Conservation (phyloP, 495 filamentous ascomycete species). For the Clavariopsis aquatica region DNA sequence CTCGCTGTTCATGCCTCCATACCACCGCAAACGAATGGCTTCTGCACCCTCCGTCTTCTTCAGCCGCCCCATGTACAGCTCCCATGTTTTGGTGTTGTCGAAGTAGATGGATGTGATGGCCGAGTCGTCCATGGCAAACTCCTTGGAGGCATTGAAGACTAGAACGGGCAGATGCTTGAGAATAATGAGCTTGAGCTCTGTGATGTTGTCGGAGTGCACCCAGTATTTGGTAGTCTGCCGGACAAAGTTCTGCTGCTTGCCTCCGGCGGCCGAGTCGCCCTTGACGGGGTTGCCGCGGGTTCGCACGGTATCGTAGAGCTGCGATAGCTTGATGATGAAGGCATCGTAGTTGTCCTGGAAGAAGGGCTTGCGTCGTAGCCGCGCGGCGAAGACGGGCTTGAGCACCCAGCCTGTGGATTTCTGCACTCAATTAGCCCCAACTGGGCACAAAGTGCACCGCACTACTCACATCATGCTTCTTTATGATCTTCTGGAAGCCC, state of each 20-base stretch:
- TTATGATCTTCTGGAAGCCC: conserved; percentile 99
- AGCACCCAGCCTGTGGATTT: conserved; percentile 95
- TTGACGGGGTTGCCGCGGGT: conserved; percentile 89
- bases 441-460: background rate
- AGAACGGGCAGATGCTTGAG: conserved; percentile 96
- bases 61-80: conserved; percentile 87
- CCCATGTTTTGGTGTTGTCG: conserved; percentile 90
- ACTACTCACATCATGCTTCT: conserved; percentile 90
- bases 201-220: conserved; percentile 98
- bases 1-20: conserved; percentile 91
- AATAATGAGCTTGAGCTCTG: conserved; percentile 94
- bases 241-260: conserved; percentile 91
- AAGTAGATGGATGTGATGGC: conserved; percentile 99
- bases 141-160: conserved; percentile 96
- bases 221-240: conserved; percentile 99
- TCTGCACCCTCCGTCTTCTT: conserved; percentile 98
- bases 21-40: conserved; percentile 95
- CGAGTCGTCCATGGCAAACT: conserved; percentile 84
- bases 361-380: conserved; percentile 93
- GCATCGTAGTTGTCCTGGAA: conserved; percentile 99
- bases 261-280: conserved; percentile 88
- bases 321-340: conserved; percentile 92
- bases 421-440: conserved; percentile 46
- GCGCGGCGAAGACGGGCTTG: conserved; percentile 88
- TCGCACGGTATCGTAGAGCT: conserved; percentile 89